These are phyloP conservation scores for Elsinoe perseae DNA, from an alignment of 2,329 filamentous ascomycete genomes.

Conservation along the genomic window DNA sequence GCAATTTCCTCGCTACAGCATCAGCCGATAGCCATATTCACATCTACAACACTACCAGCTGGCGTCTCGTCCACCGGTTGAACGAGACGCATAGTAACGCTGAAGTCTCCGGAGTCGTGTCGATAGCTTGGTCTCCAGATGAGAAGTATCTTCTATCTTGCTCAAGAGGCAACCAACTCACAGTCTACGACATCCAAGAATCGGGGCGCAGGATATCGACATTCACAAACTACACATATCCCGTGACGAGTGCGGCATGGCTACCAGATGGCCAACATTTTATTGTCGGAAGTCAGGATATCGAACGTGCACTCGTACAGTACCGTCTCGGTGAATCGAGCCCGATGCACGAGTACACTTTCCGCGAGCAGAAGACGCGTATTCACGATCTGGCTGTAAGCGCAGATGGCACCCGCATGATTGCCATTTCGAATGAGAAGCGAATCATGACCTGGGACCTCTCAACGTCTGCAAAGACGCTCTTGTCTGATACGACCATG, in stretches of 20 bases:
- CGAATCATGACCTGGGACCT: constrained; percentile 79
- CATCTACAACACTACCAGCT: constrained; percentile 72
- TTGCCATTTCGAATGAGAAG: constrained; percentile 64
- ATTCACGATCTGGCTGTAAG: constrained; percentile 82
- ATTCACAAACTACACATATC: constrained; percentile 67
- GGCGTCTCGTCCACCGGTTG: constrained; percentile 56
- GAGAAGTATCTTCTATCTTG: constrained; percentile 80
- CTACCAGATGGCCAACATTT: constrained; percentile 68
- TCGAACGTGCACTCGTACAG: constrained; percentile 57
- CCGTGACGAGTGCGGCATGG: constrained; percentile 88
- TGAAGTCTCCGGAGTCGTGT: constrained; percentile 55
- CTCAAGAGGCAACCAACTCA: constrained; percentile 36
- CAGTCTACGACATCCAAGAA: constrained; percentile 27
- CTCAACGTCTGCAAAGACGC: constrained; percentile 50
- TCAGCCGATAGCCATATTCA: constrained; percentile 67
- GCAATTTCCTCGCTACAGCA: constrained; percentile 71
- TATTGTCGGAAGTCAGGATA: constrained; percentile 69
- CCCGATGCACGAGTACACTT: constrained; percentile 15
- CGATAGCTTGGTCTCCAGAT: constrained; percentile 86
- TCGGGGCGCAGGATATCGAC: constrained; percentile 50
- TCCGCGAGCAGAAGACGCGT: constrained; percentile 34
- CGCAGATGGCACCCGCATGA: constrained; percentile 67
- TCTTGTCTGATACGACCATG: constrained; percentile 65
- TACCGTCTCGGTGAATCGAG: constrained; percentile 22
- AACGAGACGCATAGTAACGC: constrained; percentile 49